These are phyloP conservation scores for Dipteronia dyeriana DNA, from an alignment of 345 rosid genomes.

Conservation along the genomic window DNA sequence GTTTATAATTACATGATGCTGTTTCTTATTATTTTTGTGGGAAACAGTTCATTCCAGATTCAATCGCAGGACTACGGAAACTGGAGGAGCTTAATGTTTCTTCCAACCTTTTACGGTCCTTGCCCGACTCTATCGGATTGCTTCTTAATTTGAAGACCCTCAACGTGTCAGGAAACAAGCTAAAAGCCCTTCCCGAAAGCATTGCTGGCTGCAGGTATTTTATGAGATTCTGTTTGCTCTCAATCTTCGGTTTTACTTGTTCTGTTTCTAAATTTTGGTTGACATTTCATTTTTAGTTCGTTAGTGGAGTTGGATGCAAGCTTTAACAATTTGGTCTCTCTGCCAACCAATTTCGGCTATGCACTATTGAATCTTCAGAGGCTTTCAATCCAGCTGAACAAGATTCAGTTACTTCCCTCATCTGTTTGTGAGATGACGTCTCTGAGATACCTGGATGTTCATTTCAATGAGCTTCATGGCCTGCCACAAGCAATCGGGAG, in stretches of 20 bases:
- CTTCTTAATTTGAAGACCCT: conserved; percentile 62
- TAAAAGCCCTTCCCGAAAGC: conserved; percentile 78
- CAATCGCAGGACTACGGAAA: conserved; percentile 66
- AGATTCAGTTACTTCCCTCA: conserved; percentile 62
- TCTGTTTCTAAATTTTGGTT: conserved; percentile 9
- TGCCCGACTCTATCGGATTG: conserved; percentile 84
- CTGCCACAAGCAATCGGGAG: conserved; percentile 76
- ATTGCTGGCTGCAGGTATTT: conserved; percentile 64
- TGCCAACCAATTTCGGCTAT: conserved; percentile 79
- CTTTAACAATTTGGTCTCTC: conserved; percentile 63
- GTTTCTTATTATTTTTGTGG: neutral
- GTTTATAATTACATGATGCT: neutral
- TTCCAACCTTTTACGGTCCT: conserved; percentile 54
- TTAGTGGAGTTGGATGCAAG: conserved; percentile 85
- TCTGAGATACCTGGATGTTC: conserved; percentile 72
- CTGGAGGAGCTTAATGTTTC: conserved; percentile 77
- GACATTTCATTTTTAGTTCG: conserved; percentile 42
- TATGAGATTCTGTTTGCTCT: neutral
- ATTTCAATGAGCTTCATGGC: conserved; percentile 82
- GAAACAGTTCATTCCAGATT: conserved; percentile 82
- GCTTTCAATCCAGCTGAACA: conserved; percentile 72
- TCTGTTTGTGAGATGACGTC: conserved; percentile 79
- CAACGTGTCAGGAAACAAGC: conserved; percentile 73
- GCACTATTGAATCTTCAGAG: conserved; percentile 69
- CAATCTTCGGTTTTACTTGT: neutral